phyloP scores from a whole-genome alignment of 208 protist genomes.

The Trypanosoma conorhini region DNA sequence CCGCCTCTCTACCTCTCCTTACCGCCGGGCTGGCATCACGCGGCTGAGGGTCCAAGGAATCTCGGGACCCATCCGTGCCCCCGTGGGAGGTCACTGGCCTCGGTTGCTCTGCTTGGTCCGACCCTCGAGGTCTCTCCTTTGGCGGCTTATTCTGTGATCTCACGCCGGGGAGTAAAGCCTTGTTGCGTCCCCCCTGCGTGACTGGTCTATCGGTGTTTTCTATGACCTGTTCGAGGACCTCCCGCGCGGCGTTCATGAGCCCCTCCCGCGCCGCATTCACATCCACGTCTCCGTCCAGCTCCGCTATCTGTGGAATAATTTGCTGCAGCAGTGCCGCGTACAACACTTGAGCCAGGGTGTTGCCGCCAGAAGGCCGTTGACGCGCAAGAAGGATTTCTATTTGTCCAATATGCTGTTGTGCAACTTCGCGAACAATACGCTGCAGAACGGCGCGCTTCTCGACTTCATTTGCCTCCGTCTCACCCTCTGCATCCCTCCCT shows the following conservation, averaged over 20 bases:
- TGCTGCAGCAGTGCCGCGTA: constrained; percentile 50
- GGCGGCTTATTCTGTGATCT: neutral
- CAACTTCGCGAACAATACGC: constrained; percentile 15
- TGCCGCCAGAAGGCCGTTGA: neutral
- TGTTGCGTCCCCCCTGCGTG: neutral
- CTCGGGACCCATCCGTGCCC: neutral
- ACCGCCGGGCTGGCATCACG: neutral
- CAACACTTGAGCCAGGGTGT: constrained; percentile 17
- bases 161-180: neutral
- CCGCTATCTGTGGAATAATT: constrained; percentile 35
- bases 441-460: neutral
- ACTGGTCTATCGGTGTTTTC: constrained; percentile 16
- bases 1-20: neutral
- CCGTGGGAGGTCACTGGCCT: neutral
- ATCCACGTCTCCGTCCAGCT: constrained; percentile 31
- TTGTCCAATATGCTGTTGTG: constrained; percentile 20
- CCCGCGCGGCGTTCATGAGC: constrained; percentile 28
- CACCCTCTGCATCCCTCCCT: neutral
- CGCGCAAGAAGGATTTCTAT: constrained; percentile 6
- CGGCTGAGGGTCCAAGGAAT: neutral
- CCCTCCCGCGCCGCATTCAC: constrained; percentile 14
- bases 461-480: neutral
- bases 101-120: neutral
- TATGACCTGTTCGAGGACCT: constrained; percentile 26
- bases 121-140: neutral